These are phyloP conservation scores for Chaetomium cochliodes DNA, from an alignment of 495 filamentous ascomycete genomes.

Conservation along the genomic window DNA sequence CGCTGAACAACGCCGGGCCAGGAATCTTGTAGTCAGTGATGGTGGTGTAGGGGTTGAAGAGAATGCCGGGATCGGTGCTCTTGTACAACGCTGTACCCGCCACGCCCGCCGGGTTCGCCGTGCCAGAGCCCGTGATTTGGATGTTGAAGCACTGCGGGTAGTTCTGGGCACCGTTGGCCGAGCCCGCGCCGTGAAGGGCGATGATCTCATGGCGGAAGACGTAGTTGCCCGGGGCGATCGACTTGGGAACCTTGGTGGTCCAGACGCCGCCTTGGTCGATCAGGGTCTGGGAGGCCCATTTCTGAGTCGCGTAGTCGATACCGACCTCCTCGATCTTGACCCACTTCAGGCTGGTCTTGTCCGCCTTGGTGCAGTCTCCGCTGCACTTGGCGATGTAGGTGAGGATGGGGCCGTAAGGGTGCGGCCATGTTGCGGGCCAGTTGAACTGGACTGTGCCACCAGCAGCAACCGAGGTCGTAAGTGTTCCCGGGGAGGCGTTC, in stretches of 20 bases:
- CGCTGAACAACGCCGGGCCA: not conserved
- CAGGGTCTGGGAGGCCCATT: constrained; percentile 32
- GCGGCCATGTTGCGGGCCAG: constrained; percentile 30
- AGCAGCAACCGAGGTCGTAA: constrained; percentile 34
- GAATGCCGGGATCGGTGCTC: constrained; percentile 10
- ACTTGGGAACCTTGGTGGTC: constrained; percentile 58
- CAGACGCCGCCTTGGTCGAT: constrained; percentile 58
- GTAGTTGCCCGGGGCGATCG: constrained; percentile 60
- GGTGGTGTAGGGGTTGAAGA: not conserved
- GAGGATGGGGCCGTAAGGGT: constrained; percentile 36
- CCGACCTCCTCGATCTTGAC: constrained; percentile 43
- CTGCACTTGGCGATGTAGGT: constrained; percentile 40
- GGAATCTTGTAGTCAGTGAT: constrained; percentile 2
- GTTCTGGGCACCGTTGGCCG: constrained; percentile 58
- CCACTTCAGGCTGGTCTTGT: constrained; percentile 40
- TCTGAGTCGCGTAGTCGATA: constrained; percentile 29
- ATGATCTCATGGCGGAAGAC: constrained; percentile 70
- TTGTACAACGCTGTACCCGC: constrained; percentile 57
- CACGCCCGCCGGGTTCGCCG: constrained; percentile 52
- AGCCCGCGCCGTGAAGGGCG: constrained; percentile 35
- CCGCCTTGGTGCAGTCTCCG: constrained; percentile 34
- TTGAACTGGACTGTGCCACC: constrained; percentile 34
- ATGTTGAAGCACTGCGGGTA: constrained; percentile 70
- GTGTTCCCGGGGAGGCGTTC: constrained; percentile 36
- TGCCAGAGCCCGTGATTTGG: constrained; percentile 60